phyloP scores from a whole-genome alignment of 2,329 filamentous ascomycete genomes.

The Colletotrichum sp. region DNA sequence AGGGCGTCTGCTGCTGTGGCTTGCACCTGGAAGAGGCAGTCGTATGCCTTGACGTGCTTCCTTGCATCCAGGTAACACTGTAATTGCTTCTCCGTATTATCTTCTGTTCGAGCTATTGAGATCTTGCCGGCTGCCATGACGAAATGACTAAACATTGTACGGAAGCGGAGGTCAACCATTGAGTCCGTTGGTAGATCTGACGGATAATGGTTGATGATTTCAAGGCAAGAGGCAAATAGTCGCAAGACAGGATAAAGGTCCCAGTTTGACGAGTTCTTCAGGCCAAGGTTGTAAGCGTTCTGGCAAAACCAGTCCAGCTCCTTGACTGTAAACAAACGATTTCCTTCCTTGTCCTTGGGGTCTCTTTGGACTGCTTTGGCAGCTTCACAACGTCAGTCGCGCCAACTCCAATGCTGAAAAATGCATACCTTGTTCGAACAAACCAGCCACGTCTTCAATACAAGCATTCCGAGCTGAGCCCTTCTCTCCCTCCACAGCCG shows the following conservation, averaged over 20 bases:
- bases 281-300: slow-evolving; percentile 79
- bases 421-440: slow-evolving; percentile 49
- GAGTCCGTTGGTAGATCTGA: slow-evolving; percentile 44
- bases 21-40: slow-evolving; percentile 45
- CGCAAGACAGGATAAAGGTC: slow-evolving; percentile 56
- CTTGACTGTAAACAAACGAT: slow-evolving; percentile 59
- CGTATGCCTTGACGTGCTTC: slow-evolving; percentile 65
- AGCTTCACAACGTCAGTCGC: slow-evolving; percentile 33
- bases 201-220: slow-evolving; percentile 58
- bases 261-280: slow-evolving; percentile 65
- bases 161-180: slow-evolving; percentile 57
- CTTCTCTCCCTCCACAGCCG: slow-evolving; percentile 37
- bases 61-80: slow-evolving; percentile 68
- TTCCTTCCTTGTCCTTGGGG: slow-evolving; percentile 41
- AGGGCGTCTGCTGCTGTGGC: slow-evolving; percentile 44
- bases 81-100: slow-evolving; percentile 53
- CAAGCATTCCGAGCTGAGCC: not conserved
- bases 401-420: not conserved
- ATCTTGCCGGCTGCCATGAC: slow-evolving; percentile 59
- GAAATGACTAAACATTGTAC: slow-evolving; percentile 74
- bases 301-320: slow-evolving; percentile 87
- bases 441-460: slow-evolving; percentile 57
- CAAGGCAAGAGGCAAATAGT: slow-evolving; percentile 60
- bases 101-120: slow-evolving; percentile 56
- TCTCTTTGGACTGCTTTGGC: slow-evolving; percentile 44